Conservation (phyloP, 1,284 basidiomycete genomes). For the Microstroma glucosiphilum region DNA sequence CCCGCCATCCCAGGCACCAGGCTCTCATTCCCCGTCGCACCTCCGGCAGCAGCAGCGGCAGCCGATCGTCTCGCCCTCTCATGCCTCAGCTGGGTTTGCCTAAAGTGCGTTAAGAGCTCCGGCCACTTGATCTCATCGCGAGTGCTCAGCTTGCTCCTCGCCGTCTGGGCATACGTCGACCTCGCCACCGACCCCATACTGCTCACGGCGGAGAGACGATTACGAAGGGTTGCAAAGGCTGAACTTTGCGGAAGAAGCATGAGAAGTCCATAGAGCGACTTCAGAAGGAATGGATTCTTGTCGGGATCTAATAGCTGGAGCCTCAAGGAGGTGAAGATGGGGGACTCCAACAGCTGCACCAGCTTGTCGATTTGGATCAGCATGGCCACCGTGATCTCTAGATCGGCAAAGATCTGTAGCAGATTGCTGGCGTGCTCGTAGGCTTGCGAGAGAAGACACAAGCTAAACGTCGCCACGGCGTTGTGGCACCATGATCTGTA, state of each 20-base stretch:
- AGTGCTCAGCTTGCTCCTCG: conserved; percentile 17
- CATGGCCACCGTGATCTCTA: conserved; percentile 90
- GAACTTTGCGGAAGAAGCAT: conserved; percentile 97
- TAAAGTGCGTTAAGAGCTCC: conserved; percentile 44
- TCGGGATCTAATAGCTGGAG: conserved; percentile 95
- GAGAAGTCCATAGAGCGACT: conserved; percentile 91
- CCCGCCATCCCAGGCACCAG: conserved; percentile 9
- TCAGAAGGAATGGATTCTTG: conserved; percentile 90
- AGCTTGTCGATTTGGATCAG: conserved; percentile 97
- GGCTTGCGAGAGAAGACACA: conserved; percentile 92
- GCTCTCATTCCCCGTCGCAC: not conserved
- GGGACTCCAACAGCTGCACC: conserved; percentile 94
- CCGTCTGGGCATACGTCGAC: conserved; percentile 13
- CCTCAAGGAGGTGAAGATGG: conserved; percentile 95
- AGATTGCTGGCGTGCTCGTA: conserved; percentile 98
- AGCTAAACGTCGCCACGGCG: conserved; percentile 87
- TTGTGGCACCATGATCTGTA: conserved; percentile 99
- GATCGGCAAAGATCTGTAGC: conserved; percentile 84
- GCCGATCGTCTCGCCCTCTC: conserved; percentile 32
- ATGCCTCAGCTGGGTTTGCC: conserved; percentile 41
- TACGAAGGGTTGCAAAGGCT: conserved; percentile 89
- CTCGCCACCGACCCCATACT: conserved; percentile 83
- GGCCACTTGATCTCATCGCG: conserved; percentile 41
- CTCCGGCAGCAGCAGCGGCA: not conserved
- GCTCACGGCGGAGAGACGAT: conserved; percentile 88